Base-by-base conservation (phyloP, 2,329 filamentous ascomycete genomes). In the Claviceps monticola region DNA sequence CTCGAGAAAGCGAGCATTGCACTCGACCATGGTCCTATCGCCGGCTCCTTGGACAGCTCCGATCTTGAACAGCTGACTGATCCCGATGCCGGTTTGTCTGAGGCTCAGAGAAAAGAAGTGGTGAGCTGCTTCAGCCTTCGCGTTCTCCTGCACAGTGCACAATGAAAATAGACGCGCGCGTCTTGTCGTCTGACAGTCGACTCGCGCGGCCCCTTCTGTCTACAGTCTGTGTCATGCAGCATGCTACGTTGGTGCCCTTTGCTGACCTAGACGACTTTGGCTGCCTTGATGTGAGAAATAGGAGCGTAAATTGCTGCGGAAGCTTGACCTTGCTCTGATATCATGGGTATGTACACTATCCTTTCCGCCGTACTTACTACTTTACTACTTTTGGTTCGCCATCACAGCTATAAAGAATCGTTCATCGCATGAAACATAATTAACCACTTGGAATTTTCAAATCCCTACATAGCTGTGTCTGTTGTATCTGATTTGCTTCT, bases 401-500 rank as follows among this genome's bases (percentile, higher is more conserved):
- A 34, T 34, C 29, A 29, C 26, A 9, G 26, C 26, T 29, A 29
- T 29, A 9, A 29, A 29, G 26, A 3, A 29, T 29, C 2, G 7
- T 26, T 8, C 4, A 4, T 34, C 3, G 29, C 29, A 11, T 34
- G 3, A 34, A 34, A 11, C 1, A 34, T 11, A 34, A 34, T 34
- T 34, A 34, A 34, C 29, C 9, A 4, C 29, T 34, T 11, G 29
- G n/a, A n/a, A n/a, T n/a, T n/a, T n/a, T n/a, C n/a, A 11, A 3
- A 11, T 34, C 9, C 19, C 19, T 19, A 19, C 19, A 19, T 43
- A 74, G 75, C 76, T 88, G 11, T 83, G 80, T 53, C 71, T 88
- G 48, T 73, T 89, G 37, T 89, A 89, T 59, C 73, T 90, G 1
- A 74, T 88, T 50, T 84, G 82, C 54, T 89, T 88, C 64, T 74